Evolutionary conservation across 2,329 filamentous ascomycete species (phyloP).

Genomic region (Aspergillus nomiae): DNA sequence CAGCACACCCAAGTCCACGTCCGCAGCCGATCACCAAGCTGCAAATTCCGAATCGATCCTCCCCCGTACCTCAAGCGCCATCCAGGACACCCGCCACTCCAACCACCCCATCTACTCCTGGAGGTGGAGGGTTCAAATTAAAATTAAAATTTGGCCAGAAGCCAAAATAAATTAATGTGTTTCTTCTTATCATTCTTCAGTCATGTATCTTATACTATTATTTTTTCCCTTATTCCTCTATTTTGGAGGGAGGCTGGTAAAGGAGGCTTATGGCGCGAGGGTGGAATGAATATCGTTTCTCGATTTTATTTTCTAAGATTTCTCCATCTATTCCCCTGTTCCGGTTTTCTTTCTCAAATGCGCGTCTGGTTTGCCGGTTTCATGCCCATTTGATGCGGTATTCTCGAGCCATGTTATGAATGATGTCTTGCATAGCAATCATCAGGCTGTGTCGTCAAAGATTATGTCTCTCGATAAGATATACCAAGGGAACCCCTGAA

Average conservation of each 20-base stretch:
- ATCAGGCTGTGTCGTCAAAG: constrained; percentile 10
- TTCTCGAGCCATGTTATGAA: constrained; percentile 12
- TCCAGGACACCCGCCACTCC: constrained; percentile 29
- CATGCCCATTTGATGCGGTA: constrained; percentile 10
- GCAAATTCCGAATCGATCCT: constrained; percentile 34
- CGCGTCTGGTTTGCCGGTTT: constrained; percentile 4
- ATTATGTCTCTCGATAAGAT: constrained; percentile 4
- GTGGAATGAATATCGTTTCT: constrained; percentile 19
- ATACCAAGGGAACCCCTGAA: constrained; percentile 5
- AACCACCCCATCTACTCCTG: constrained; percentile 35
- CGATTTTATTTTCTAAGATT: constrained; percentile 3
- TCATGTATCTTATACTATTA: constrained; percentile 18
- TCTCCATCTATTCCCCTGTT: constrained; percentile 5
- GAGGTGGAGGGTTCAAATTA: constrained; percentile 41
- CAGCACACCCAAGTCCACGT: constrained; percentile 21
- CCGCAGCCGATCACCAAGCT: constrained; percentile 32
- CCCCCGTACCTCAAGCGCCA: constrained; percentile 30
- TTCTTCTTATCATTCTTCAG: constrained; percentile 6
- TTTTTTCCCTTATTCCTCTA: constrained; percentile 7
- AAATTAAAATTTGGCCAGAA: constrained; percentile 44
- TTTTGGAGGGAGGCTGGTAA: constrained; percentile 14
- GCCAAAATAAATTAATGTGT: constrained; percentile 28
- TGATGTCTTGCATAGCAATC: constrained; percentile 18
- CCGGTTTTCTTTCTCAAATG: constrained; percentile 6
- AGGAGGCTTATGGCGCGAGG: constrained; percentile 21